These are phyloP conservation scores for Strigomonas culicis DNA, from an alignment of 208 protist species.

Conservation along the genomic window DNA sequence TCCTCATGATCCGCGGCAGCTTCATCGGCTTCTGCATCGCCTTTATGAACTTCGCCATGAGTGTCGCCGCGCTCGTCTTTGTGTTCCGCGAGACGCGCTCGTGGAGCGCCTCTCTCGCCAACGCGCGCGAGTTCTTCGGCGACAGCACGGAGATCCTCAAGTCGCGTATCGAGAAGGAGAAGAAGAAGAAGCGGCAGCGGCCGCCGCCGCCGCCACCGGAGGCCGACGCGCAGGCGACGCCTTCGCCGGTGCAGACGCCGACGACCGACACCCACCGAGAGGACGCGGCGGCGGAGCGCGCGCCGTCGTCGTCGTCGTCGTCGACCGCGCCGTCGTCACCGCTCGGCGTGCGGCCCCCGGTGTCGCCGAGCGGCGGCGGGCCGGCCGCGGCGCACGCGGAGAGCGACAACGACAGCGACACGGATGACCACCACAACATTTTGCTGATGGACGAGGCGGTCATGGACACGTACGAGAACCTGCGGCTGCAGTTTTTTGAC, in stretches of 20 bases:
- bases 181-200: slow-evolving; percentile 3
- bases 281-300: no score
- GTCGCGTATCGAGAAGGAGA: neutral
- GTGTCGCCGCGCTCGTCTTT: slow-evolving; percentile 33
- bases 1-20: slow-evolving; percentile 61
- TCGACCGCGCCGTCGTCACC: neutral
- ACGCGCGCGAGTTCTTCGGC: slow-evolving; percentile 28
- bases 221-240: neutral
- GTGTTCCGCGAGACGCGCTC: slow-evolving; percentile 39
- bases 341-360: no score
- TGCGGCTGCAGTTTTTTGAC: slow-evolving; percentile 19
- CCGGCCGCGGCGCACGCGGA: neutral
- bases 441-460: slow-evolving; percentile 20
- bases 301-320: neutral
- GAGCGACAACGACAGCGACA: neutral
- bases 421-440: no score
- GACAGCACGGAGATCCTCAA: slow-evolving; percentile 1
- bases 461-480: slow-evolving; percentile 42
- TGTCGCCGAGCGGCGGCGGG: neutral
- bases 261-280: no score
- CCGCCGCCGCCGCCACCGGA: neutral
- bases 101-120: slow-evolving; percentile 51
- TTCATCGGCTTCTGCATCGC: slow-evolving; percentile 42
- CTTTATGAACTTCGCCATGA: slow-evolving; percentile 39
- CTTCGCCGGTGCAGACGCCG: no score